A percentile compares a stretch with the other conserved stretches of the same genome.
Evolutionary conservation across 2,329 filamentous ascomycete species (phyloP).

Genomic region (Colletotrichum ledebouriae): DNA sequence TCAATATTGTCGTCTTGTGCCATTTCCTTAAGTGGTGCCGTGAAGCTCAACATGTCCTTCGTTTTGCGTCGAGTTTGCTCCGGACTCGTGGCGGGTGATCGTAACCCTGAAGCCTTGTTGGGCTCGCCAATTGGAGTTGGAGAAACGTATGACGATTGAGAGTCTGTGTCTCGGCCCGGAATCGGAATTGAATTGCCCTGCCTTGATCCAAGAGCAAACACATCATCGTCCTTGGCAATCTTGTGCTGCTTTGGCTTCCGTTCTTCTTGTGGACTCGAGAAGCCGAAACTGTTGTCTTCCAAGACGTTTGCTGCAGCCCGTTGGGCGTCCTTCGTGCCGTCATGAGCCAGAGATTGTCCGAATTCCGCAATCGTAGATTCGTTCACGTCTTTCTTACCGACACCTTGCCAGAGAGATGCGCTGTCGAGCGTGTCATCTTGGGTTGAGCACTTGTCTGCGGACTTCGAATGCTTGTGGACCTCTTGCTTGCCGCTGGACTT

Average conservation of each 20-base stretch:
- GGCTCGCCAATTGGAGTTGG: neutral
- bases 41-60: slow-evolving; percentile 36
- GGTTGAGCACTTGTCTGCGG: slow-evolving; percentile 54
- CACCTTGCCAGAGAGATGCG: slow-evolving; percentile 59
- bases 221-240: slow-evolving; percentile 22
- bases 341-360: slow-evolving; percentile 52
- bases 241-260: slow-evolving; percentile 2
- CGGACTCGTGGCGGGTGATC: neutral
- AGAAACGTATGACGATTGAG: no score
- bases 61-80: slow-evolving; percentile 18
- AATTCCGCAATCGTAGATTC: slow-evolving; percentile 45
- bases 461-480: slow-evolving; percentile 52
- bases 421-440: slow-evolving; percentile 62
- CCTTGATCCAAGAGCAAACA: slow-evolving; percentile 16
- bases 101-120: neutral
- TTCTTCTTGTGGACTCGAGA: neutral
- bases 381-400: slow-evolving; percentile 53
- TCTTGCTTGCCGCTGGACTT: slow-evolving; percentile 52
- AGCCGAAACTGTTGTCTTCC: neutral
- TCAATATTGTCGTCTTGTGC: slow-evolving; percentile 51
- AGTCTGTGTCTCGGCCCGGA: no score
- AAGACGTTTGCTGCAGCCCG: neutral
- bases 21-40: slow-evolving; percentile 42
- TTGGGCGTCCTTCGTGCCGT: neutral
- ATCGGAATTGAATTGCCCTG: neutral